phyloP scores from a whole-genome alignment of 1,284 basidiomycete species.

The Cutaneotrichosporon dermatis region DNA sequence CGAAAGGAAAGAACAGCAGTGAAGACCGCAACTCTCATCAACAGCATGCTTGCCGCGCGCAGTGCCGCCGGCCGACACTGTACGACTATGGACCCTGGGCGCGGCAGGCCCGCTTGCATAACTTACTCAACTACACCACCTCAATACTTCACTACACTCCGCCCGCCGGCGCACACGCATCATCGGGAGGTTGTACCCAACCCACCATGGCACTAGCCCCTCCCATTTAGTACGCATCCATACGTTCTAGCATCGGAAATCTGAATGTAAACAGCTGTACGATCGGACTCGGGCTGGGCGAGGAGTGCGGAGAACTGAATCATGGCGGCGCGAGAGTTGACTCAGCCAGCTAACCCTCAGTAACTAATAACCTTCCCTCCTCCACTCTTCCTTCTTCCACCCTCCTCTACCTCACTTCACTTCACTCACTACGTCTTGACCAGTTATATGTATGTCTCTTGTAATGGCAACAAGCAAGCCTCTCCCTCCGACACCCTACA shows the following conservation, averaged over 20 bases:
- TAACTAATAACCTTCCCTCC: too few species aligned
- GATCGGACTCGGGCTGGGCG: not conserved
- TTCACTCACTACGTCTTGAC: too few species aligned
- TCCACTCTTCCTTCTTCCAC: too few species aligned
- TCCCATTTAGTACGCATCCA: constrained; percentile 9
- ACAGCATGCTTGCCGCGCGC: not conserved
- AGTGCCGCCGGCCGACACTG: constrained; percentile 1
- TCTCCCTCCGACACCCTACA: too few species aligned
- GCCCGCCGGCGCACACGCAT: not conserved
- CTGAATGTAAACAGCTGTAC: constrained; percentile 20
- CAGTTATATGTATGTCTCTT: too few species aligned
- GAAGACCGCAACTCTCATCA: not conserved
- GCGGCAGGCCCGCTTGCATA: constrained; percentile 4
- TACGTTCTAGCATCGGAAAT: constrained; percentile 16
- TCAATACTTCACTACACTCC: not conserved
- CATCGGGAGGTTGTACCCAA: constrained; percentile 4
- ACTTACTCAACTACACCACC: not conserved
- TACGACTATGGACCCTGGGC: constrained; percentile 5
- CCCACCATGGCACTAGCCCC: not conserved
- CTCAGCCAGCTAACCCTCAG: not conserved
- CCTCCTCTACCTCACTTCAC: too few species aligned
- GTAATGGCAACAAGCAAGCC: too few species aligned
- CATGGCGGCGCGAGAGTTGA: not conserved
- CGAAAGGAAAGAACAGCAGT: too few species aligned
- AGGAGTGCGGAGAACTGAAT: too few species aligned